Percentiles rank a stretch among this genome's conserved stretches.
Evolutionary conservation across 2,329 filamentous ascomycete species (phyloP).

Genomic region (Cadophora malorum): DNA sequence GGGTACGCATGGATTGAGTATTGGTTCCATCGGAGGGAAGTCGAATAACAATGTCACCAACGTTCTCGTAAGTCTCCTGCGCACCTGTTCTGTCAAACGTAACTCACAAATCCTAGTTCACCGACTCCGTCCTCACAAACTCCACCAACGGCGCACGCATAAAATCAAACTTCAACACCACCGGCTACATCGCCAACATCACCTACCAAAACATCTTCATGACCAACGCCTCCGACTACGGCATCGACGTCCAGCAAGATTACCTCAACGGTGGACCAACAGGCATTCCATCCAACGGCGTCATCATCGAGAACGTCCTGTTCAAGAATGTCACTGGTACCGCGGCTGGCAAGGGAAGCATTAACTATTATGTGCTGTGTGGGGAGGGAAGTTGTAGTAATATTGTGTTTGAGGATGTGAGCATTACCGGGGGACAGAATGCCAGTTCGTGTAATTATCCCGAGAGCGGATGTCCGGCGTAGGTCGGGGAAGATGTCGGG

Average conservation of each 20-base stretch:
- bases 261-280: slow-evolving; percentile 55
- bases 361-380: slow-evolving; percentile 50
- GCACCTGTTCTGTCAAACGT: neutral
- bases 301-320: slow-evolving; percentile 46
- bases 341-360: slow-evolving; percentile 39
- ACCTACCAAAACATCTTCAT: slow-evolving; percentile 55
- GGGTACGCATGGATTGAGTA: slow-evolving; percentile 44
- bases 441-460: slow-evolving; percentile 44
- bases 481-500: neutral
- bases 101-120: slow-evolving; percentile 36
- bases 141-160: slow-evolving; percentile 48
- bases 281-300: slow-evolving; percentile 48
- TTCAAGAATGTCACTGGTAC: slow-evolving; percentile 49
- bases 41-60: slow-evolving; percentile 47
- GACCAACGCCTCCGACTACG: slow-evolving; percentile 53
- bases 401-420: slow-evolving; percentile 47
- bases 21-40: slow-evolving; percentile 46
- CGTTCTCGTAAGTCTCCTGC: slow-evolving; percentile 37
- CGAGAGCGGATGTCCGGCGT: slow-evolving; percentile 39
- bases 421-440: slow-evolving; percentile 45
- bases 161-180: slow-evolving; percentile 49
- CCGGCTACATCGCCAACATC: slow-evolving; percentile 50
- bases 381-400: slow-evolving; percentile 49
- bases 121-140: slow-evolving; percentile 41
- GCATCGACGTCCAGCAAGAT: slow-evolving; percentile 60